Evolutionary conservation across 805 yeast species (phyloP).

Genomic region (Wickerhamomyces chambardii): DNA sequence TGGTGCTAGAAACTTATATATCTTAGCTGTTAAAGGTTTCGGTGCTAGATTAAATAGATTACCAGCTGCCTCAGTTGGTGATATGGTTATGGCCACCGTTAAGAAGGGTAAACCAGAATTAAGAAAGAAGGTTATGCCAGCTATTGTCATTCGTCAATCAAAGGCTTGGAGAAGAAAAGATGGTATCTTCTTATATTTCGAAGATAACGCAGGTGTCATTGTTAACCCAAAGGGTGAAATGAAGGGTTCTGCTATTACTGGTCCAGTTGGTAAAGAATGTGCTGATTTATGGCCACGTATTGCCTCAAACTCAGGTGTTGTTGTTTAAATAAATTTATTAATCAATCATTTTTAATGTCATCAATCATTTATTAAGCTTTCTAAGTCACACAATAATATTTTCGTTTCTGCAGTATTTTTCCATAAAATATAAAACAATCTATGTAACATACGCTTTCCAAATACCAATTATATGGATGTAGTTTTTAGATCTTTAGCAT

Average conservation of each 20-base stretch:
- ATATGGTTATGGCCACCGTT: conserved; percentile 99
- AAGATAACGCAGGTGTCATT: conserved; percentile 99
- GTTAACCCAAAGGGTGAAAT: conserved; percentile 99
- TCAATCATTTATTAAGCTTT: conserved; percentile 14
- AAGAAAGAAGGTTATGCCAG: conserved; percentile 99
- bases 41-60: conserved; percentile 99
- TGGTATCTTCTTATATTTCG: conserved; percentile 98
- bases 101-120: conserved; percentile 99
- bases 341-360: conserved; percentile 14
- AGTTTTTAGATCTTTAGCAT: conserved; percentile 1
- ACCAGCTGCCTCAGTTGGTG: conserved; percentile 99
- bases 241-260: conserved; percentile 99
- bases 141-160: conserved; percentile 98
- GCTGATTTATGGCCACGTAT: conserved; percentile 99
- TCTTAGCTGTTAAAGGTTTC: conserved; percentile 97
- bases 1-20: conserved; percentile 99
- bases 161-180: conserved; percentile 99
- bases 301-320: conserved; percentile 99
- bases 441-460: neutral
- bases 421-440: neutral
- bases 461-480: neutral
- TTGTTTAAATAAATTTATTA: conserved; percentile 55
- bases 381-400: neutral
- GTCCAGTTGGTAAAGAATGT: conserved; percentile 99
- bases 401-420: neutral